Conservation (phyloP, 495 filamentous ascomycete genomes). For the Trichocladium uniseriatum region DNA sequence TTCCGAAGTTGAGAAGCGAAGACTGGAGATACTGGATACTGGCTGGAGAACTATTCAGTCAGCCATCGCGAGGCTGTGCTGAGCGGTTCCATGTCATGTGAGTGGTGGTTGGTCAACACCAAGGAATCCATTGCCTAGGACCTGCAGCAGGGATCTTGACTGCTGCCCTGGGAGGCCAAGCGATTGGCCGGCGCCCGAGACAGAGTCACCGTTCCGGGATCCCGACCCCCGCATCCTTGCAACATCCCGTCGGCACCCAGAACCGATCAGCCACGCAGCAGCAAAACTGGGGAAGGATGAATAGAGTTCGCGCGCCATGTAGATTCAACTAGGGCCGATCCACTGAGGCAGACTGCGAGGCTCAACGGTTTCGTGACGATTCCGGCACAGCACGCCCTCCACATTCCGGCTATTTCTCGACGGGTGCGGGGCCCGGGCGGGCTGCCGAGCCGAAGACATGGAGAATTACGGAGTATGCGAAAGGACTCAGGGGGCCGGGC, state of each 20-base stretch:
- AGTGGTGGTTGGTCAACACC: slow-evolving; percentile 5
- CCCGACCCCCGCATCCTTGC: slow-evolving; percentile 3
- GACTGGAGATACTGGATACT: no score
- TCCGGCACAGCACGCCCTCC: no score
- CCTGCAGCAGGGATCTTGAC: neutral
- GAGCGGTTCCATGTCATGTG: neutral
- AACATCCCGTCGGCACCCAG: slow-evolving; percentile 1
- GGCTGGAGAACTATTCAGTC: neutral
- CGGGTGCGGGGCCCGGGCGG: no score
- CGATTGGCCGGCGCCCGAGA: slow-evolving; percentile 23
- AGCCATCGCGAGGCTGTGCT: slow-evolving; percentile 12
- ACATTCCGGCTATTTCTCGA: no score
- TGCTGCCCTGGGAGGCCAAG: slow-evolving; percentile 7
- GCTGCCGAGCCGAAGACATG: neutral
- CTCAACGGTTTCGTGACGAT: neutral
- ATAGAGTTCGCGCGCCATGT: neutral
- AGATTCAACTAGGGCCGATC: neutral
- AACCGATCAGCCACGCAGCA: slow-evolving; percentile 1
- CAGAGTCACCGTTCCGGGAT: neutral
- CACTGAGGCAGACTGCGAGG: slow-evolving; percentile 10
- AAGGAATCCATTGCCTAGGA: neutral
- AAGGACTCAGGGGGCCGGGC: no score
- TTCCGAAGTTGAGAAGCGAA: neutral
- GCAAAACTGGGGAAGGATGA: neutral
- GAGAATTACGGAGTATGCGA: neutral